phyloP scores from a whole-genome alignment of 768 basidiomycete species.

The Amanita pallidorosea region DNA sequence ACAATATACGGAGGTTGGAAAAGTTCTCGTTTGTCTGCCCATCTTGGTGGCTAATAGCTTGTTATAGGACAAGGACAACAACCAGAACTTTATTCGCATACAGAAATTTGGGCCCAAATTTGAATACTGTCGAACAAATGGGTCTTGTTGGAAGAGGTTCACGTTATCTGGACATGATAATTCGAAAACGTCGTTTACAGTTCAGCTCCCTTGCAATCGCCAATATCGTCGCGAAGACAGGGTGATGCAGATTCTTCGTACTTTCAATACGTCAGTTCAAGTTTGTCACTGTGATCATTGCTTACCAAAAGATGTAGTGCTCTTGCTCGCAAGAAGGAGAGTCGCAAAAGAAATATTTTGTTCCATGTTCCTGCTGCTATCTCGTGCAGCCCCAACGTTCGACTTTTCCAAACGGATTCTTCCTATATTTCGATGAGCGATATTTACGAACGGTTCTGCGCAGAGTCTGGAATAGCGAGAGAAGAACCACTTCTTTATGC shows the following conservation, averaged over 20 bases:
- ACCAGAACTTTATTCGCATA: slow-evolving; percentile 84
- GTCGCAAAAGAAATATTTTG: slow-evolving; percentile 77
- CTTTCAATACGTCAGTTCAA: slow-evolving; percentile 71
- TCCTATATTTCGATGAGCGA: slow-evolving; percentile 89
- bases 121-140: slow-evolving; percentile 81
- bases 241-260: slow-evolving; percentile 86
- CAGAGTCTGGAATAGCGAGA: slow-evolving; percentile 58
- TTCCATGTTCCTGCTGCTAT: slow-evolving; percentile 90
- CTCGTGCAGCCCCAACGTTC: slow-evolving; percentile 72
- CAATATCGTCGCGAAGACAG: slow-evolving; percentile 89
- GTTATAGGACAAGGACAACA: slow-evolving; percentile 83
- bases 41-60: slow-evolving; percentile 5
- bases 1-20: slow-evolving; percentile 86
- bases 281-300: neutral
- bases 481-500: slow-evolving; percentile 85
- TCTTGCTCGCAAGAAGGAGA: slow-evolving; percentile 81
- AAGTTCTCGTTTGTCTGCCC: neutral
- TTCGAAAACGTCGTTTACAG: slow-evolving; percentile 79
- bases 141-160: slow-evolving; percentile 82
- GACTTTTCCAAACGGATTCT: slow-evolving; percentile 83
- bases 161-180: slow-evolving; percentile 87
- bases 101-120: slow-evolving; percentile 85
- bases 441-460: slow-evolving; percentile 87
- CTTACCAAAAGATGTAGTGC: slow-evolving; percentile 36
- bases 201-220: slow-evolving; percentile 79